phyloP scores from a whole-genome alignment of 148 eudicot species.

The Euryodendron excelsum region DNA sequence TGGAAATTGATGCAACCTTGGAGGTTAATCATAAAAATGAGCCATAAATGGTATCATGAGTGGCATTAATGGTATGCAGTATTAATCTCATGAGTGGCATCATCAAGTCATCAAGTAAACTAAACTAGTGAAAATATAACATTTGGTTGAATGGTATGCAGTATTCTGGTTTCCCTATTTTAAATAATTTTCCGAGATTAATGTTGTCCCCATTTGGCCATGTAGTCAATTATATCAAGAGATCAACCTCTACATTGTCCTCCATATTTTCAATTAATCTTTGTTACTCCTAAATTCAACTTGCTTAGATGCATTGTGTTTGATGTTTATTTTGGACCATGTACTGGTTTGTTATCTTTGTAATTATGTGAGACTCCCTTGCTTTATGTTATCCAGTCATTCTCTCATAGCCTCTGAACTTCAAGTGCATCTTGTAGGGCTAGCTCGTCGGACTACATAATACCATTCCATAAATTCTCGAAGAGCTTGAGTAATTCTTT shows the following conservation, averaged over 20 bases:
- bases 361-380: neutral
- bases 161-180: neutral
- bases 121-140: no score
- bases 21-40: neutral
- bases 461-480: constrained; percentile 61
- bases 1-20: neutral
- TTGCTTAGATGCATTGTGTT: neutral
- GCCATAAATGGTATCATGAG: no score
- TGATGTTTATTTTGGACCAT: neutral
- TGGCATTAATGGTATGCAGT: no score
- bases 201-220: neutral
- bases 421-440: constrained; percentile 42
- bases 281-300: neutral
- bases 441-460: constrained; percentile 72
- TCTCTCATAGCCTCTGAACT: neutral
- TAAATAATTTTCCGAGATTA: neutral
- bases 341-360: neutral
- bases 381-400: neutral
- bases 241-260: neutral
- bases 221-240: neutral
- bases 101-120: no score
- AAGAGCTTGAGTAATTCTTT: constrained; percentile 59
- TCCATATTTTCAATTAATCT: neutral
- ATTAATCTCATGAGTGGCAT: no score
- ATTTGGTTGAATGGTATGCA: no score